These are phyloP conservation scores for Hypoxylon sp. DNA, from an alignment of 2,329 filamentous ascomycete genomes.

Conservation along the genomic window DNA sequence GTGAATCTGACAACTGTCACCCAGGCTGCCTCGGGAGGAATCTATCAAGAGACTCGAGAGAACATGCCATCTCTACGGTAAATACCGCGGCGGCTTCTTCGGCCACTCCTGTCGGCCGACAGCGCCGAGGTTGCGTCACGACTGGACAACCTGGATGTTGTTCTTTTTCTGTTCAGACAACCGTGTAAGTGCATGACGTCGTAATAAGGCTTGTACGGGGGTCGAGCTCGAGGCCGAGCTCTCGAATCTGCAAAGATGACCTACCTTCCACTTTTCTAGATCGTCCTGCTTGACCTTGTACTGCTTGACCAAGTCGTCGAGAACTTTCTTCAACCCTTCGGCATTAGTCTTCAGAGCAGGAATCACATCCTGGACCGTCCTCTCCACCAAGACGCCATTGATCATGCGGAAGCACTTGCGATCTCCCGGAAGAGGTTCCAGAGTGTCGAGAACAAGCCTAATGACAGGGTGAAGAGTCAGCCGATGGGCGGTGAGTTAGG, in stretches of 20 bases:
- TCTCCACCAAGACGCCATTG: constrained; percentile 93
- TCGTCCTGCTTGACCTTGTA: constrained; percentile 95
- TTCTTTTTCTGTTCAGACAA: constrained; percentile 76
- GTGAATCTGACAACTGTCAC: constrained; percentile 21
- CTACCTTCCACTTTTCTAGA: constrained; percentile 97
- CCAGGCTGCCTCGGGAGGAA: constrained; percentile 11
- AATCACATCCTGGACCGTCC: constrained; percentile 90
- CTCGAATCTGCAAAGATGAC: constrained; percentile 18
- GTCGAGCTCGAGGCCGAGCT: constrained; percentile 17
- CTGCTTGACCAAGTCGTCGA: constrained; percentile 94
- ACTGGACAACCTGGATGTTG: constrained; percentile 86
- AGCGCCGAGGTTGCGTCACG: constrained; percentile 54
- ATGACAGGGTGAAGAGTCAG: constrained; percentile 41
- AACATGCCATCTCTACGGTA: constrained; percentile 6
- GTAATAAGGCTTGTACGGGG: constrained; percentile 18
- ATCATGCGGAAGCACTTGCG: constrained; percentile 99
- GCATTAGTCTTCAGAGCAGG: constrained; percentile 92
- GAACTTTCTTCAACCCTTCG: constrained; percentile 90
- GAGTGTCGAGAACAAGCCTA: constrained; percentile 92
- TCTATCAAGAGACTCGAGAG: constrained; percentile 18
- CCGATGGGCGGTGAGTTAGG: constrained; percentile 50
- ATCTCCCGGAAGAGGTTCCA: constrained; percentile 80
- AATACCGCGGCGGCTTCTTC: constrained; percentile 10
- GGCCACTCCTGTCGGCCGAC: constrained; percentile 19
- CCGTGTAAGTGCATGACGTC: constrained; percentile 32